Base-by-base conservation (phyloP, 768 basidiomycete genomes). In the Mrakia hoshinonis region DNA sequence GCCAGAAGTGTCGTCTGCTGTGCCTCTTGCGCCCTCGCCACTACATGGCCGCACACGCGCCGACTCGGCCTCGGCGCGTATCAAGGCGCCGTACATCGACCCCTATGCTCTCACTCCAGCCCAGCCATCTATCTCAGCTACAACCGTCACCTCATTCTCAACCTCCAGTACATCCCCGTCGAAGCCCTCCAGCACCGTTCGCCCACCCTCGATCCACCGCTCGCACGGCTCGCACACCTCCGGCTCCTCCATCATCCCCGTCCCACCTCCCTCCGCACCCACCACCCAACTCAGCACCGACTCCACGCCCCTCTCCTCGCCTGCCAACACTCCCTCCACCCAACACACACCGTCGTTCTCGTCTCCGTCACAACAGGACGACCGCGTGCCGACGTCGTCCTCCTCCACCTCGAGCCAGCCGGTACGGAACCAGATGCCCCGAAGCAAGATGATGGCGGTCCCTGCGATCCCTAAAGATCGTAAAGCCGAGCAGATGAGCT, bases 361-460 rank as follows among this genome's bases (percentile, higher is more conserved):
- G 18, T 61, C 58, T 36, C 34, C 58, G 12, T 34, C 58, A 4
- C 58, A 61, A 31, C 31, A 61, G 31, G 58, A 61, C 12, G 54
- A 47, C 38, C 55, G 20, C 55, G n/a, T n/a, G n/a, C n/a, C n/a
- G n/a, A n/a, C n/a, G n/a, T n/a, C n/a, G n/a, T n/a, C n/a, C n/a
- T n/a, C 39, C 24, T 68, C 52, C 26, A 20, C 43, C 31, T 24
- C 36, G 10, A 34, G 9, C 10, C 47, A 60, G 1, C 64, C 70
- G 11, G 70, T 72, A 0, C 54, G 65, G 18, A 72, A 64, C 11
- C 70, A 72, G 34, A 38, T 72, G n/a, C 18, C 43, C 10, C 47
- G 54, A 31, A 54, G 51, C 60, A 66, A 58, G 48, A 67, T 67
- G 70, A 72, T 72, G 70, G 4, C 52, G 1, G 58, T 72, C 43